These are phyloP conservation scores for Coemansia guatemalensis DNA, from an alignment of 192 early-diverging fungal species.

Conservation along the genomic window DNA sequence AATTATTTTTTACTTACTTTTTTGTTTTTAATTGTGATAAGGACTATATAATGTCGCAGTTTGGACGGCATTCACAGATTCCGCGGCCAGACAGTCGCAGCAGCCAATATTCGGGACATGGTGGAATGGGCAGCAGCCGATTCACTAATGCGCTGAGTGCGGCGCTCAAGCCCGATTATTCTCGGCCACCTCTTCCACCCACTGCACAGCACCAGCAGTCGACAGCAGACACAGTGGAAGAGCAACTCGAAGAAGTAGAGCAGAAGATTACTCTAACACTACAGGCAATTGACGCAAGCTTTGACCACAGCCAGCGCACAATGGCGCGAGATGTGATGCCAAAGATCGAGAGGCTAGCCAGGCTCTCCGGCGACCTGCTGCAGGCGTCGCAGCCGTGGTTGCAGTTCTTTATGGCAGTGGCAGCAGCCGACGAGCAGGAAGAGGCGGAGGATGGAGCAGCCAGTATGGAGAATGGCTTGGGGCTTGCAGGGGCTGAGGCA, in stretches of 20 bases:
- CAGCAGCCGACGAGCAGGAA: slow-evolving; percentile 31
- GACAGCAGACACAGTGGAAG: slow-evolving; percentile 16
- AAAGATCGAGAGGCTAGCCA: slow-evolving; percentile 43
- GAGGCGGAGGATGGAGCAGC: not conserved
- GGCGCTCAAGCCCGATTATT: slow-evolving; percentile 31
- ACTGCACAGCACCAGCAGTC: slow-evolving; percentile 6
- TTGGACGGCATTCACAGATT: not conserved
- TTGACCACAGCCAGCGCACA: slow-evolving; percentile 51
- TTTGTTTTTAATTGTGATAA: no score
- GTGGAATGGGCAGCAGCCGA: slow-evolving; percentile 21
- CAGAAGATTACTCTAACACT: slow-evolving; percentile 52
- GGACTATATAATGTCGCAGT: no score
- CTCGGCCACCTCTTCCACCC: slow-evolving; percentile 19
- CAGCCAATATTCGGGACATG: slow-evolving; percentile 8
- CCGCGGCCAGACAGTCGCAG: slow-evolving; percentile 28
- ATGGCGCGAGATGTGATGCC: slow-evolving; percentile 53
- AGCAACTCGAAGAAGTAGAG: slow-evolving; percentile 51
- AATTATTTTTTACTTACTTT: no score
- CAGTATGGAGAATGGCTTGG: not conserved
- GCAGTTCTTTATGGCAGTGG: slow-evolving; percentile 54
- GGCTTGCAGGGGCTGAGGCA: not conserved
- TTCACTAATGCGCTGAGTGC: slow-evolving; percentile 40
- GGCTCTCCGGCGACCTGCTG: slow-evolving; percentile 42
- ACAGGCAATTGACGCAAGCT: slow-evolving; percentile 53
- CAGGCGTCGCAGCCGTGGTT: slow-evolving; percentile 53